Percentiles rank a stretch among this genome's conserved stretches.
Evolutionary conservation across 2,329 filamentous ascomycete species (phyloP).

Genomic region (Microsporum audouinii): DNA sequence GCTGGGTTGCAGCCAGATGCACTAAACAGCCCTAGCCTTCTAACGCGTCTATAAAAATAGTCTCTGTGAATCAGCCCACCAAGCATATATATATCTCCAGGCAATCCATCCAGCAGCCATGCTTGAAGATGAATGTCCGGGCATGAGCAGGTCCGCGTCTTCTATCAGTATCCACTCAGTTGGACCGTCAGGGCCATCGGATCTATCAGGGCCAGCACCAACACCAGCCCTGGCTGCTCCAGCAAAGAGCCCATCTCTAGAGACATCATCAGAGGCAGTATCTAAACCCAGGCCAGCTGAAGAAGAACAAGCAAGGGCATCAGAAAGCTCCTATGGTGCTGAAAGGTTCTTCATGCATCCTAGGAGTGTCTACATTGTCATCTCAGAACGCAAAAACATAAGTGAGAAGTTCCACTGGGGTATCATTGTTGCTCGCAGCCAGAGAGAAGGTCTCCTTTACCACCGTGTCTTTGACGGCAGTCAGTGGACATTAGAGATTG

Average conservation of each 20-base stretch:
- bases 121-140: not conserved
- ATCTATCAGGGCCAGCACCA: not conserved
- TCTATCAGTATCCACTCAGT: not conserved
- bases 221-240: not conserved
- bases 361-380: not conserved
- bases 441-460: not conserved
- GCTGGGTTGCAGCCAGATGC: not conserved
- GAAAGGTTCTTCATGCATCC: not conserved
- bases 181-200: not conserved
- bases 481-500: not conserved
- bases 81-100: not conserved
- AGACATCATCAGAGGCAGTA: not conserved
- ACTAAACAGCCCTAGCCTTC: not conserved
- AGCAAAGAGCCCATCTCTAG: not conserved
- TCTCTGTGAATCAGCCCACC: not conserved
- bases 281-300: not conserved
- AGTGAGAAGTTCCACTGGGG: conserved; percentile 1
- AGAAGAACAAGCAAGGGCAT: not conserved
- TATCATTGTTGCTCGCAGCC: conserved; percentile 1
- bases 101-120: not conserved
- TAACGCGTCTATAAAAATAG: not conserved
- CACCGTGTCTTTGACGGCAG: not conserved
- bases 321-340: not conserved
- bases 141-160: not conserved
- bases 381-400: not conserved